A percentile compares a stretch with the other conserved stretches of the same genome.
phyloP scores from a whole-genome alignment of 495 filamentous ascomycete species.

The Diplogelasinospora grovesii region DNA sequence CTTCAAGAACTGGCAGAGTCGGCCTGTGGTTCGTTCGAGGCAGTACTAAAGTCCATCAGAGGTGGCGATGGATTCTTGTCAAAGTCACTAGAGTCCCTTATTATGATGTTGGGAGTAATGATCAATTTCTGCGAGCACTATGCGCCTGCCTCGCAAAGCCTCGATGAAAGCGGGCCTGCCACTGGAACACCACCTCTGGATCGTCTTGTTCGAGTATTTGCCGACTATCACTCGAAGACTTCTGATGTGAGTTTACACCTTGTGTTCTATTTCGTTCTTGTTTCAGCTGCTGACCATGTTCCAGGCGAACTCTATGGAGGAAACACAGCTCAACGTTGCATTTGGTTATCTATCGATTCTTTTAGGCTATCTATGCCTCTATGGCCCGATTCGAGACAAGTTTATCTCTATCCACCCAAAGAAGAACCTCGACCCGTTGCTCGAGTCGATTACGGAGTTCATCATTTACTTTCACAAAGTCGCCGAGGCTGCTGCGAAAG shows the following conservation, averaged over 20 bases:
- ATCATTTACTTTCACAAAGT: conserved; percentile 69
- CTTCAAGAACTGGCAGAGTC: conserved; percentile 47
- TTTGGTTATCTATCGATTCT: conserved; percentile 87
- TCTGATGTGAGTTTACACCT: conserved; percentile 47
- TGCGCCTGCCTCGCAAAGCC: conserved; percentile 38
- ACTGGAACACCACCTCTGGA: conserved; percentile 35
- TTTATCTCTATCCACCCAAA: conserved; percentile 50
- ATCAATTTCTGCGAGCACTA: conserved; percentile 86
- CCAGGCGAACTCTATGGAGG: conserved; percentile 77
- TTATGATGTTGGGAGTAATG: conserved; percentile 74
- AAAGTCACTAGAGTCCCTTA: conserved; percentile 57
- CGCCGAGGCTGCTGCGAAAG: conserved; percentile 50
- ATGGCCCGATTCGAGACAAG: conserved; percentile 41
- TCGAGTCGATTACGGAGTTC: conserved; percentile 84
- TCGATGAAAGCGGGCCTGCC: conserved; percentile 24
- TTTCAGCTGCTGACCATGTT: not conserved
- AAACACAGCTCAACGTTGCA: conserved; percentile 79
- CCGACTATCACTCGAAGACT: conserved; percentile 44
- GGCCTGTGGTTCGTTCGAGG: conserved; percentile 30
- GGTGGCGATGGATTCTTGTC: conserved; percentile 31
- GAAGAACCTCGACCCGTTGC: conserved; percentile 52
- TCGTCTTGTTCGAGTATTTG: conserved; percentile 42
- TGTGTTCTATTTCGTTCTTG: conserved; percentile 24
- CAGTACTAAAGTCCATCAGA: conserved; percentile 37
- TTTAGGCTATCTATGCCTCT: conserved; percentile 69